A percentile compares a stretch with the other conserved stretches of the same genome.
These are phyloP conservation scores for Lecanicillium sp. DNA, from an alignment of 2,329 filamentous ascomycete genomes.

Conservation along the genomic window DNA sequence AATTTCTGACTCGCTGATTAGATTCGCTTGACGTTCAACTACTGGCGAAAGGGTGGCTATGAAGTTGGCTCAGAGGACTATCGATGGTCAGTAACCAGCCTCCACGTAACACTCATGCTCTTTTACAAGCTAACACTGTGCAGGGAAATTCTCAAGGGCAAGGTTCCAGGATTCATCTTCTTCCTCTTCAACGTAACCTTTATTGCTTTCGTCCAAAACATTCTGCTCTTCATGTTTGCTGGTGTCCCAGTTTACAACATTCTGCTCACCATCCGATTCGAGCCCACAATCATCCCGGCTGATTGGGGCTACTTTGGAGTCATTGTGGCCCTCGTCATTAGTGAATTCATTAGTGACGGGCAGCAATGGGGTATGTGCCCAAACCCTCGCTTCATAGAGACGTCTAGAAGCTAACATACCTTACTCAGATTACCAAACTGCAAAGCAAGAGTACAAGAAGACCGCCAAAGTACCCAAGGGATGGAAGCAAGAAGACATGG, in stretches of 20 bases:
- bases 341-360: constrained; percentile 78
- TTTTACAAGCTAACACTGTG: constrained; percentile 14
- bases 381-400: neutral
- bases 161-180: constrained; percentile 58
- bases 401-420: constrained; percentile 8
- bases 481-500: constrained; percentile 66
- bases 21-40: constrained; percentile 86
- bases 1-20: constrained; percentile 21
- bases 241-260: constrained; percentile 74
- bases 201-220: constrained; percentile 74
- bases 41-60: constrained; percentile 93
- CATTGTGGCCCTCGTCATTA: constrained; percentile 42
- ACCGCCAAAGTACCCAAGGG: constrained; percentile 60
- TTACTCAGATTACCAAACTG: constrained; percentile 61
- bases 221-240: constrained; percentile 72
- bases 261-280: constrained; percentile 60
- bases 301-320: constrained; percentile 41
- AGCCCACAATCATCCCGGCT: constrained; percentile 34
- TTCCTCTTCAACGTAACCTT: constrained; percentile 84
- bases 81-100: constrained; percentile 50
- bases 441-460: constrained; percentile 67
- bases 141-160: constrained; percentile 62
- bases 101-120: neutral
- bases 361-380: constrained; percentile 71
- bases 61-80: constrained; percentile 87